Percentiles rank a stretch among this genome's conserved stretches.
Evolutionary conservation across 805 yeast genomes (phyloP).

Genomic region (Cyberlindnera xishuangbannaensis): DNA sequence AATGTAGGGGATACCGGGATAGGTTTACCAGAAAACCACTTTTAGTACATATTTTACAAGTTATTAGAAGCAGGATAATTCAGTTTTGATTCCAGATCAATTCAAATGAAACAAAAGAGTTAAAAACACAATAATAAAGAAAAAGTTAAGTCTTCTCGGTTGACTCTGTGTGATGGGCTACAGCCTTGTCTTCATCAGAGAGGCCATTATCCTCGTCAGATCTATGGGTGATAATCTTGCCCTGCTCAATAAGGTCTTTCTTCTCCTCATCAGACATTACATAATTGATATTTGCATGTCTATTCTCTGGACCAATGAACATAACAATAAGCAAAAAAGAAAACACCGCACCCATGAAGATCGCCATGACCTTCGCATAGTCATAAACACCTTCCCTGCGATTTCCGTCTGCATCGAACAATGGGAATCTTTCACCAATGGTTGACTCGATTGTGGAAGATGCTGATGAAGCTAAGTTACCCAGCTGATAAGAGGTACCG

Average conservation of each 20-base stretch:
- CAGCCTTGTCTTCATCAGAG: slow-evolving; percentile 10
- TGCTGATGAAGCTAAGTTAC: slow-evolving; percentile 63
- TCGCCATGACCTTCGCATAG: slow-evolving; percentile 57
- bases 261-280: slow-evolving; percentile 20
- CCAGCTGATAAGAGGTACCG: slow-evolving; percentile 62
- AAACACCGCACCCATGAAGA: slow-evolving; percentile 59
- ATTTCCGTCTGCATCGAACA: slow-evolving; percentile 27
- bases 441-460: slow-evolving; percentile 59
- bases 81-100: too few relatives aligned
- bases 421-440: slow-evolving; percentile 51
- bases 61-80: too few relatives aligned
- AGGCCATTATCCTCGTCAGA: slow-evolving; percentile 11
- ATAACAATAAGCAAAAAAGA: slow-evolving; percentile 44
- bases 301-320: slow-evolving; percentile 58
- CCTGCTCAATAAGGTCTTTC: slow-evolving; percentile 19
- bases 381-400: slow-evolving; percentile 32
- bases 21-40: too few relatives aligned
- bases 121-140: neutral
- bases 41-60: too few relatives aligned
- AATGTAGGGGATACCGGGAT: too few relatives aligned
- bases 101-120: neutral
- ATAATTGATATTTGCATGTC: slow-evolving; percentile 26
- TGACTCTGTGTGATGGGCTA: slow-evolving; percentile 1
- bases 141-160: neutral
- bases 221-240: slow-evolving; percentile 7